Evolutionary conservation across 1,284 basidiomycete genomes (phyloP).

Genomic region (Cutaneotrichosporon cavernicola): DNA sequence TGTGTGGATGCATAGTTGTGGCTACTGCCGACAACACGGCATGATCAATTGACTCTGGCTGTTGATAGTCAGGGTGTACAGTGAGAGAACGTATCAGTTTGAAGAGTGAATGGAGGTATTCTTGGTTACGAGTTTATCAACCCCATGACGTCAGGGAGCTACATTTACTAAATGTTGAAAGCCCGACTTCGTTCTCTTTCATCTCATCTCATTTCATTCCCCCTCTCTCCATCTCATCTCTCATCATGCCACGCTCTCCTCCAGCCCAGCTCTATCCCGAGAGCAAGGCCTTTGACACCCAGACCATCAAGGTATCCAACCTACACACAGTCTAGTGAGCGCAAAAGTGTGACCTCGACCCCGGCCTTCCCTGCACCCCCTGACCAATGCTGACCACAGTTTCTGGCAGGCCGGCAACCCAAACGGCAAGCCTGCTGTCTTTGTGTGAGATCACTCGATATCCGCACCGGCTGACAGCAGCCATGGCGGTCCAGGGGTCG

Average conservation of each 20-base stretch:
- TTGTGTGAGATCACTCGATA: constrained; percentile 54
- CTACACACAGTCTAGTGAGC: constrained; percentile 73
- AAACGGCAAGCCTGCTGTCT: constrained; percentile 75
- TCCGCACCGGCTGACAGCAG: constrained; percentile 8
- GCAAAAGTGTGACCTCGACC: constrained; percentile 8
- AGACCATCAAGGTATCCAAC: constrained; percentile 68
- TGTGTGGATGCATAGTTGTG: not conserved
- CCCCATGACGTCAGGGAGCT: no score
- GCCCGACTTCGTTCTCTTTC: no score
- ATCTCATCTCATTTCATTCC: no score
- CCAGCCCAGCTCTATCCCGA: constrained; percentile 1
- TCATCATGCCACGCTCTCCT: not conserved
- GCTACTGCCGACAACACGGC: not conserved
- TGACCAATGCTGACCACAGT: constrained; percentile 53
- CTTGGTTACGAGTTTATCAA: no score
- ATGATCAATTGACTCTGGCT: no score
- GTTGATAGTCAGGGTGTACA: no score
- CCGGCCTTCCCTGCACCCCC: not conserved
- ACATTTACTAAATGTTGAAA: not conserved
- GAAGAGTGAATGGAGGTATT: no score
- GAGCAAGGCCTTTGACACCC: constrained; percentile 59
- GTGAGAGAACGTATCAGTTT: no score
- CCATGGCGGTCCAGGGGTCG: constrained; percentile 42
- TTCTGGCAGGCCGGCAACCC: constrained; percentile 77
- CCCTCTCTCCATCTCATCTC: not conserved